Conservation (phyloP, 352 stramenopile species). For the Phytophthora foliorum region DNA sequence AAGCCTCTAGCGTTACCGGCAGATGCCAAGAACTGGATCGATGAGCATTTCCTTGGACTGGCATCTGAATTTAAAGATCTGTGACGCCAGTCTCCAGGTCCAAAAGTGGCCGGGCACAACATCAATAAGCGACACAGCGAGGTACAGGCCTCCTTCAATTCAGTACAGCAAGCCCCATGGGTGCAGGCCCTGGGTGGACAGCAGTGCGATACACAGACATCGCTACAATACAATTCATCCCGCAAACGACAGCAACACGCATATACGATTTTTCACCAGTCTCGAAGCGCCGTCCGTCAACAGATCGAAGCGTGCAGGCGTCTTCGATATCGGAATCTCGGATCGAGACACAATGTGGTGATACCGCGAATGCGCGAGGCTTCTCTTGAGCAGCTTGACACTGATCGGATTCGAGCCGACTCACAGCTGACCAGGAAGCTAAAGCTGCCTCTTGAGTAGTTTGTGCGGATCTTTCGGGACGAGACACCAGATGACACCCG, state of each 20-base stretch:
- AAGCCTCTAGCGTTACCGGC: constrained; percentile 4
- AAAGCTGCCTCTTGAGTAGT: neutral
- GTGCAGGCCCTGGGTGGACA: neutral
- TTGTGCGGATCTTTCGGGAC: neutral
- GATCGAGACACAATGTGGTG: neutral
- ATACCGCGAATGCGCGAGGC: neutral
- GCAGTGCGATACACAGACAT: neutral
- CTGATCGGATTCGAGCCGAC: neutral
- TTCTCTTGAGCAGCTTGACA: neutral
- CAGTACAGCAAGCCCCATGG: neutral
- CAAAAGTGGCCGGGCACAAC: neutral
- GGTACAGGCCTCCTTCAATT: neutral
- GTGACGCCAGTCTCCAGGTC: constrained; percentile 1
- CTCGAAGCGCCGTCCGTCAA: neutral
- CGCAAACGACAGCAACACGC: neutral
- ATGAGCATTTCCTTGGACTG: constrained; percentile 1
- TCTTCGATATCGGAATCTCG: neutral
- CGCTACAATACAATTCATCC: neutral
- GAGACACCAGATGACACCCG: neutral
- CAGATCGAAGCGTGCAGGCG: neutral
- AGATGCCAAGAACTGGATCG: constrained; percentile 3
- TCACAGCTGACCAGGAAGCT: neutral
- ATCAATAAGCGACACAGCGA: neutral
- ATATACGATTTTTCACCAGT: neutral
- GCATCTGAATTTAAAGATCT: constrained; percentile 2